These are phyloP conservation scores for Paulownia fortunei DNA, from an alignment of 257 asterid species.

Conservation along the genomic window DNA sequence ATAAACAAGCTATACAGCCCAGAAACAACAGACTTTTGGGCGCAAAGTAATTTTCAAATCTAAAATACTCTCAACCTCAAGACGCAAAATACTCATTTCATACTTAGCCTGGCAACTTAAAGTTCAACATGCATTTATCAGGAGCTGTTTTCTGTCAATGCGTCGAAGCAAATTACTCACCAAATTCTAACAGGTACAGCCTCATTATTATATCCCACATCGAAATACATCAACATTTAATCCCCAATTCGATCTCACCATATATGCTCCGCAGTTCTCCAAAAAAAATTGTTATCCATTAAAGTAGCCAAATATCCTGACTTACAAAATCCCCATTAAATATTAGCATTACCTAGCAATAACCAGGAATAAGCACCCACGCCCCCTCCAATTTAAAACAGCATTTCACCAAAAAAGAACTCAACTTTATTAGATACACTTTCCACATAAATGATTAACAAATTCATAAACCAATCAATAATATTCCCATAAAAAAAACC, in stretches of 20 bases:
- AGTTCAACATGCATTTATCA: neutral
- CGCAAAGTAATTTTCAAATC: neutral
- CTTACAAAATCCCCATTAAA: neutral
- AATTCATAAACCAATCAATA: neutral
- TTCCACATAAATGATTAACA: neutral
- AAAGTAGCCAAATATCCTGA: neutral
- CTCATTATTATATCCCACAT: neutral
- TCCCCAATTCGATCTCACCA: neutral
- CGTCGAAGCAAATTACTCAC: neutral
- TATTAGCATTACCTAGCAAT: neutral
- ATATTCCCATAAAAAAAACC: neutral
- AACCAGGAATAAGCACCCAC: neutral
- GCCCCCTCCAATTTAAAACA: neutral
- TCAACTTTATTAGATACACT: neutral
- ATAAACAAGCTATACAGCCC: neutral
- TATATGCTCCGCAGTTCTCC: neutral
- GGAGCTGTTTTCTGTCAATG: neutral
- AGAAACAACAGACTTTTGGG: neutral
- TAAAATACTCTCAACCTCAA: neutral
- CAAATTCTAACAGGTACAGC: neutral
- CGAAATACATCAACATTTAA: neutral
- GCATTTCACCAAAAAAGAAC: conserved; percentile 9
- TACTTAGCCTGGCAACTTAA: neutral
- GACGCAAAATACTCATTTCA: neutral
- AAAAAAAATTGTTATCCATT: neutral